Conservation (phyloP, 352 stramenopile species). For the Phytophthora fragariae region DNA sequence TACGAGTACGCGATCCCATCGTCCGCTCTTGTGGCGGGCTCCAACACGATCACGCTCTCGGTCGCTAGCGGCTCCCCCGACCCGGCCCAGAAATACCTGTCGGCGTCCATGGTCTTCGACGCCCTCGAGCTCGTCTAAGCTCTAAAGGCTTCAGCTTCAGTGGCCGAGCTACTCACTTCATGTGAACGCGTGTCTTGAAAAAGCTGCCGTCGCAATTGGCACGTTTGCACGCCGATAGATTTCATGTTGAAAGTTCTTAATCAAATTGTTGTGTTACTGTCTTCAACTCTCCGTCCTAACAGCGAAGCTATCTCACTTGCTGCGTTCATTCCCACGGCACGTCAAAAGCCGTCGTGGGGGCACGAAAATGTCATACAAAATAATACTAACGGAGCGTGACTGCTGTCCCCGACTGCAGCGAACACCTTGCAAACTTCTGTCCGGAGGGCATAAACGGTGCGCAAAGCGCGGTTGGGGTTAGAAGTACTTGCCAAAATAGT, state of each 20-base stretch:
- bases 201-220: too few relatives aligned
- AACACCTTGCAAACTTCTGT: too few relatives aligned
- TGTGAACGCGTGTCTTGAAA: too few relatives aligned
- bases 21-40: conserved; percentile 41
- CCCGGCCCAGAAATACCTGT: conserved; percentile 47
- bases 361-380: too few relatives aligned
- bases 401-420: too few relatives aligned
- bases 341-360: conserved; percentile 47
- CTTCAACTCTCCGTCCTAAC: conserved; percentile 5
- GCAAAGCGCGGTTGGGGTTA: too few relatives aligned
- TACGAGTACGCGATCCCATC: conserved; percentile 60
- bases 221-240: not conserved
- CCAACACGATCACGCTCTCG: conserved; percentile 49
- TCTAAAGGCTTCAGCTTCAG: too few relatives aligned
- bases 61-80: conserved; percentile 57
- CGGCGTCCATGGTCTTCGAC: conserved; percentile 57
- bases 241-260: conserved; percentile 1
- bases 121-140: conserved; percentile 52
- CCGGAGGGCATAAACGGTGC: too few relatives aligned
- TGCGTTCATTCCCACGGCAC: conserved; percentile 46
- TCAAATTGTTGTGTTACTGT: not conserved
- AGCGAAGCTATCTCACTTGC: conserved; percentile 39
- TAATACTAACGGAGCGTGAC: too few relatives aligned
- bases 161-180: too few relatives aligned
- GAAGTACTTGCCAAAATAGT: too few relatives aligned